Conservation (phyloP, 208 protist species). For the Trichomonas tenax region DNA sequence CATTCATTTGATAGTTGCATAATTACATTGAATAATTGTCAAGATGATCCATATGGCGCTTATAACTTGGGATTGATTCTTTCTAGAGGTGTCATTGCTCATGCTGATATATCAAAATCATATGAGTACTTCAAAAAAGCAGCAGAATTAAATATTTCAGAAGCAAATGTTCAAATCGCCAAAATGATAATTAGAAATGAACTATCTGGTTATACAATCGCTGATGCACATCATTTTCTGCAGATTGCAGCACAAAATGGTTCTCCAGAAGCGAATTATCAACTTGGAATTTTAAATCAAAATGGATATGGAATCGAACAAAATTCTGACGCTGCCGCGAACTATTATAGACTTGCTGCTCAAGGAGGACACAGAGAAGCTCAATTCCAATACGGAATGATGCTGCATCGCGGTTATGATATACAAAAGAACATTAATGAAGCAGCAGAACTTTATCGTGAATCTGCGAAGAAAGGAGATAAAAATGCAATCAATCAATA, state of each 20-base stretch:
- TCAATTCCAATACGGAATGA: not conserved
- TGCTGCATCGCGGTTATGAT: not conserved
- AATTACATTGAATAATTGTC: not conserved
- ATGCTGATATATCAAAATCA: not conserved
- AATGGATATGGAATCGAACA: not conserved
- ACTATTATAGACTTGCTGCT: not conserved
- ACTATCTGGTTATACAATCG: not conserved
- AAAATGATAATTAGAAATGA: not conserved
- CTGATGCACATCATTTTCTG: not conserved
- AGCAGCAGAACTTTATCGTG: not conserved
- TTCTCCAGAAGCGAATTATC: not conserved
- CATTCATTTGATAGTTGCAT: not conserved
- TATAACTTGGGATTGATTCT: not conserved
- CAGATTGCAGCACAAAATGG: not conserved
- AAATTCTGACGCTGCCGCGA: not conserved
- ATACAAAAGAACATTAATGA: not conserved
- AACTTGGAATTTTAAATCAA: not conserved
- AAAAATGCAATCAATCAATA: not conserved
- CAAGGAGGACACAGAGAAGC: not conserved
- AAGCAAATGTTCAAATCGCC: not conserved
- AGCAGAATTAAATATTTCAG: not conserved
- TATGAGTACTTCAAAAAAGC: not conserved
- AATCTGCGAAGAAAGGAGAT: not conserved
- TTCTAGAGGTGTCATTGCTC: not conserved
- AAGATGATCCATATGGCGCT: not conserved